Percentiles rank a stretch among this genome's conserved stretches.
These are phyloP conservation scores for Gentiana dahurica DNA, from an alignment of 257 asterid species.

Conservation along the genomic window DNA sequence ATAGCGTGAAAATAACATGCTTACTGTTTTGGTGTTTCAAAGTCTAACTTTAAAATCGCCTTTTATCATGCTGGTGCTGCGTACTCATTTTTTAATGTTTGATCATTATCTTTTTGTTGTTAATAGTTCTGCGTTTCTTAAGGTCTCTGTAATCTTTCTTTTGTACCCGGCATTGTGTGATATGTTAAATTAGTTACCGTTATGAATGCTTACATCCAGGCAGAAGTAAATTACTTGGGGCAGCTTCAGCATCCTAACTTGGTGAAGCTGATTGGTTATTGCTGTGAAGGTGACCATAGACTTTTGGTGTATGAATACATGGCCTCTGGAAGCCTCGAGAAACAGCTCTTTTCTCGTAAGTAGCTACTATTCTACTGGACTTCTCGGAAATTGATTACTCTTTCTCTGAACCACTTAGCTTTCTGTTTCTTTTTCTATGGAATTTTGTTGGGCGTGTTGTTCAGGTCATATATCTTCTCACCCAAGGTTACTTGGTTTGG, in stretches of 20 bases:
- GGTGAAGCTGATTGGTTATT: slow-evolving; percentile 81
- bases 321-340: slow-evolving; percentile 94
- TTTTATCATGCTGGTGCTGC: too few relatives aligned
- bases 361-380: slow-evolving; percentile 5
- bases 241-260: slow-evolving; percentile 76
- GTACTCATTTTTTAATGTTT: too few relatives aligned
- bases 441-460: too few relatives aligned
- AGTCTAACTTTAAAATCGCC: too few relatives aligned
- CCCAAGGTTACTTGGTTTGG: too few relatives aligned
- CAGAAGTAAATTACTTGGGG: slow-evolving; percentile 86
- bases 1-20: too few relatives aligned
- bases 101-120: too few relatives aligned
- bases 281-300: slow-evolving; percentile 88
- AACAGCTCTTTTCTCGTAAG: slow-evolving; percentile 76
- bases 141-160: background rate
- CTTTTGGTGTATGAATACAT: slow-evolving; percentile 86
- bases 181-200: background rate
- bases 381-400: background rate
- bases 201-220: slow-evolving; percentile 40
- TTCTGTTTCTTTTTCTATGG: background rate
- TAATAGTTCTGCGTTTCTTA: too few relatives aligned
- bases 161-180: background rate
- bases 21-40: too few relatives aligned
- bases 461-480: too few relatives aligned
- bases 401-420: background rate